Evolutionary conservation across 2,329 filamentous ascomycete genomes (phyloP).

Genomic region (Coniella lustricola): DNA sequence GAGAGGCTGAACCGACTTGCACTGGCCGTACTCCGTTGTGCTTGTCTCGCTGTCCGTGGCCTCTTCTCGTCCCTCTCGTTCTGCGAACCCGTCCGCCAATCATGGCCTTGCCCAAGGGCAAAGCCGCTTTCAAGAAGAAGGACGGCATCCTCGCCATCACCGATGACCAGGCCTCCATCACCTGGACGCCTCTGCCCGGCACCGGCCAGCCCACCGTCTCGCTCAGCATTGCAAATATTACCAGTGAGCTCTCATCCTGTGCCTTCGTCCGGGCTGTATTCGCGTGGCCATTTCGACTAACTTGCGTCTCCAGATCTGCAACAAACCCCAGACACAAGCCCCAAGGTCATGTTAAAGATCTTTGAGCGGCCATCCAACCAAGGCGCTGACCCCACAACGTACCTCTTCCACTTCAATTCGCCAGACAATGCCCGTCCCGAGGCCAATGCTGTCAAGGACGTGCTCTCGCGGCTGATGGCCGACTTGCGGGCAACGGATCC

Average conservation of each 20-base stretch:
- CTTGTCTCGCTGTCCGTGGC: too few species aligned
- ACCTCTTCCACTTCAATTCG: constrained; percentile 87
- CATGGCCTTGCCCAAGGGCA: constrained; percentile 57
- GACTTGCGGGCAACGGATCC: constrained; percentile 53
- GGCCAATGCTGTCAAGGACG: constrained; percentile 77
- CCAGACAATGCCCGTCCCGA: constrained; percentile 67
- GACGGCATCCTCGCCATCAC: constrained; percentile 77
- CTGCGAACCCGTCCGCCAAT: neutral
- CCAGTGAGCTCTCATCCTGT: constrained; percentile 51
- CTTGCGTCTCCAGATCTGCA: constrained; percentile 64
- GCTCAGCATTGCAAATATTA: constrained; percentile 68
- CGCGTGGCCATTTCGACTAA: constrained; percentile 10
- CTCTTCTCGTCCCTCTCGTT: too few species aligned
- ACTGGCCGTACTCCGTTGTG: too few species aligned
- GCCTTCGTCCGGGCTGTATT: neutral
- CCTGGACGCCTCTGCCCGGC: constrained; percentile 69
- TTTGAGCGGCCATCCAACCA: constrained; percentile 61
- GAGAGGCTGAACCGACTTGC: too few species aligned
- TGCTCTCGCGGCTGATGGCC: constrained; percentile 71
- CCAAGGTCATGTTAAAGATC: constrained; percentile 92
- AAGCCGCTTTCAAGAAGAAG: constrained; percentile 88
- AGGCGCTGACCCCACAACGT: constrained; percentile 55
- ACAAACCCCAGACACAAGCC: constrained; percentile 79
- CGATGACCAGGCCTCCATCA: constrained; percentile 64
- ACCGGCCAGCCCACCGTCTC: constrained; percentile 59